Evolutionary conservation across 805 yeast species (phyloP), one percentile per base, ranked within the genome.

Genomic region (Yamadazyma scolyti): DNA sequence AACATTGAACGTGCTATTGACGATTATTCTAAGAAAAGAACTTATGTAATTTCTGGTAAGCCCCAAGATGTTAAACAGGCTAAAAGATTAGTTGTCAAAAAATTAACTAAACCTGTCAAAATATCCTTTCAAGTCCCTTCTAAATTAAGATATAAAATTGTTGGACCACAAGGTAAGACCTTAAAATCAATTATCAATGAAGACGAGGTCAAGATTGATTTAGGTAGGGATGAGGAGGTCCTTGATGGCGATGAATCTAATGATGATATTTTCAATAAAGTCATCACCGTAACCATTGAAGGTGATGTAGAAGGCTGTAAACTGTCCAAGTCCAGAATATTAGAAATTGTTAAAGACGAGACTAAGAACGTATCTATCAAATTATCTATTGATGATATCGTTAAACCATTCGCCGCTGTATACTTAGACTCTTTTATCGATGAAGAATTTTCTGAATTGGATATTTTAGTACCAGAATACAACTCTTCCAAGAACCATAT

Each of bases 241-340:
- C 58, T 55, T 25, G 60, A 68, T 23, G 39, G 34, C 16, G 32
- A 34, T 20, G 42, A 36, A 14, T 75, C 67, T 34, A 79, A 73
- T 19, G 81, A 74, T 36, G 86, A 79, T 41, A 55, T 76, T 30
- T 75, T 74, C 47, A 80, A 80, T 21, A 75, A 67, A 28, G 54
- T 73, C n/a, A 68, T 82, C 19, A 64, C 67, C 20, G 80, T 89
- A 33, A 61, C 77, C 16, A 65, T 89, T 34, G 82, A 76, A 38
- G 97, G 97, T 61, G 95, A 88, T 51, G 71, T 75, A 38, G 94
- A 84, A 52, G 88, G 96, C 33, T 83, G 84, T 45, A 73, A 70
- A 41, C 69, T 71, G 29, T 96, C 97, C 18, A 81, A 81, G 50
- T 55, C 62, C 20, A 76, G 70, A 51, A 87, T 90, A 42, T 44